Evolutionary conservation across 805 yeast species (phyloP), one percentile per base, ranked within the genome.

Genomic region (Ascoidea asiatica): DNA sequence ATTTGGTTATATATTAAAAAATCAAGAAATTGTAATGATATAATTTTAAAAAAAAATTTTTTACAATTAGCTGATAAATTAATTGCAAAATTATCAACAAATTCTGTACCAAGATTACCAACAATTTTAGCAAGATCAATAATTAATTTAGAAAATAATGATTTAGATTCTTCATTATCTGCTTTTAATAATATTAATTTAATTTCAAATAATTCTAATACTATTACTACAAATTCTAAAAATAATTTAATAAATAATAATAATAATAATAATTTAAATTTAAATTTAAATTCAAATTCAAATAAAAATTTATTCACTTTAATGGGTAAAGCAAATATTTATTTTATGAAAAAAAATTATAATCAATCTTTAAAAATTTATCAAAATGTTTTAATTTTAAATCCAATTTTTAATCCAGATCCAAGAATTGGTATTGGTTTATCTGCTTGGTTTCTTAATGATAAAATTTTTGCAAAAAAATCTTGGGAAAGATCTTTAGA

Each of bases 351-450:
- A 59, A 79, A 77, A 48, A 82, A 83, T 57, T 88, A 79, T 60
- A 59, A 72, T 20, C 77, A 73, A 5, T 88, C 95, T 15, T 70
- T 92, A 54, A 81, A 80, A 58, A 60, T 84, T 29, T 92, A 85
- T 62, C 99, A 92, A 66, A 83, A 81, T 50, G 79, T 84, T 5
- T 67, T 92, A 51, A 70, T 80, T 33, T 67, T 79, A 42, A 80
- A 87, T 49, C 97, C 97, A 2, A 58, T 81, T 36, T 64, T 82
- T 52, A 73, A 74, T 52, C 97, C 97, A 4, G 97, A 90, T 63
- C 94, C 97, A 18, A 72, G 99, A 61, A 73, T 92, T 48, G 99
- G 97, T 22, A 77, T 90, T 48, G 99, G 98, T 35, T 65, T 92
- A 51, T 89, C 97, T 61, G 90, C 80, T 58, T 92, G 97, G 97